A percentile compares a stretch with the other conserved stretches of the same genome.
These are phyloP conservation scores for Kalmusia sp. DNA, from an alignment of 2,329 filamentous ascomycete species.

Conservation along the genomic window DNA sequence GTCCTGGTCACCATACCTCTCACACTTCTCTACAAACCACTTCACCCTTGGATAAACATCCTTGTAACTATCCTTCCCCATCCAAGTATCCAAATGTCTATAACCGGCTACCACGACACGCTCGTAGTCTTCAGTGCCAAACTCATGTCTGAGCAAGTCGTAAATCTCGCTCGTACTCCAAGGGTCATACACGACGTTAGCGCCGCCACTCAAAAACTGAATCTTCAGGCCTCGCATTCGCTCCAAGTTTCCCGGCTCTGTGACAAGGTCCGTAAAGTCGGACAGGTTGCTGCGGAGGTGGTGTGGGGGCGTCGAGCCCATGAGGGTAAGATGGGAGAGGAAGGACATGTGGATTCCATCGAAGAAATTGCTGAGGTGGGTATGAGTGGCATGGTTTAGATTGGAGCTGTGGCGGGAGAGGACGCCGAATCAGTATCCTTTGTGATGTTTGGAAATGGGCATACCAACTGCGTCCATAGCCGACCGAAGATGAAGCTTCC, in stretches of 20 bases:
- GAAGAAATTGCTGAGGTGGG: slow-evolving; percentile 57
- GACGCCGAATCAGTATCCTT: no score
- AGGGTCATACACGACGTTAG: slow-evolving; percentile 63
- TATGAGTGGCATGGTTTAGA: slow-evolving; percentile 70
- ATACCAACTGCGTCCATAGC: slow-evolving; percentile 63
- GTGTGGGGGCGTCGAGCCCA: slow-evolving; percentile 49
- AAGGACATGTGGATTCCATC: slow-evolving; percentile 68
- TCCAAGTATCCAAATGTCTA: slow-evolving; percentile 69
- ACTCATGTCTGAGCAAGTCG: slow-evolving; percentile 59
- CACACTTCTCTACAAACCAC: neutral
- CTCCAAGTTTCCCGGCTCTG: slow-evolving; percentile 11
- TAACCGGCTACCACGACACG: slow-evolving; percentile 64
- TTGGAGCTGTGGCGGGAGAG: no score
- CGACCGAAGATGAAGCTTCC: slow-evolving; percentile 66
- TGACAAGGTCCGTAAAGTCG: neutral
- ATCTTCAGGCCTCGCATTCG: slow-evolving; percentile 19
- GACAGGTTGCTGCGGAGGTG: slow-evolving; percentile 16
- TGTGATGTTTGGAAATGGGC: neutral
- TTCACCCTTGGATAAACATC: slow-evolving; percentile 65
- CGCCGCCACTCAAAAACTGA: slow-evolving; percentile 18
- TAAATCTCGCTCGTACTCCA: slow-evolving; percentile 63
- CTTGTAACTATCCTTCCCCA: slow-evolving; percentile 65
- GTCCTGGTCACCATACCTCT: neutral
- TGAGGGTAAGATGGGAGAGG: slow-evolving; percentile 63
- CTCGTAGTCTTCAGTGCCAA: slow-evolving; percentile 59